A percentile compares a stretch with the other conserved stretches of the same genome.
Conservation (phyloP, 1,139 yeast species). For the Schwanniomyces etchellsii region DNA sequence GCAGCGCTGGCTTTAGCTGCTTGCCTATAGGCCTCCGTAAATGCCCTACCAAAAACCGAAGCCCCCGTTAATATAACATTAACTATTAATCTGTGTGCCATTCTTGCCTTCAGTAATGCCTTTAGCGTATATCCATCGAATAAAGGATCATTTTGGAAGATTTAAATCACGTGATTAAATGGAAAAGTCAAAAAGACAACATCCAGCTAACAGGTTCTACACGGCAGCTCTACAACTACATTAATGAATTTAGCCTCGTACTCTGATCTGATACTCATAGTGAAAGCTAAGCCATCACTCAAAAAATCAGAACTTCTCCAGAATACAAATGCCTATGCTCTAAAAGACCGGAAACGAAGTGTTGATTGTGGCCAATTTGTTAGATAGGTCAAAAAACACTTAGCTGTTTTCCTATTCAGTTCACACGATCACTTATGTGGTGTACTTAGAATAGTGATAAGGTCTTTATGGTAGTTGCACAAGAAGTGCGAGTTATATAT, state of each 20-base stretch:
- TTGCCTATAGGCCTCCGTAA: constrained; percentile 94
- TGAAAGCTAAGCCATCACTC: constrained; percentile 3
- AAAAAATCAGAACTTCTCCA: constrained; percentile 18
- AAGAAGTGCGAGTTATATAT: constrained; percentile 39
- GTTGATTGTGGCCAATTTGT: constrained; percentile 60
- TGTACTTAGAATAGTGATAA: constrained; percentile 28
- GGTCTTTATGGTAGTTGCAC: constrained; percentile 50
- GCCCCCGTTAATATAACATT: constrained; percentile 94
- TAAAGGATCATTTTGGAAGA: no score
- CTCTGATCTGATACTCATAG: constrained; percentile 31
- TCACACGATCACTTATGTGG: constrained; percentile 33
- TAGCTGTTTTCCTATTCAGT: constrained; percentile 41
- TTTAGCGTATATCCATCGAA: not conserved
- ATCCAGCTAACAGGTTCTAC: no score
- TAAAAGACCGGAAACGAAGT: constrained; percentile 78
- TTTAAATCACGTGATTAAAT: no score
- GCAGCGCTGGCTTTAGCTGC: constrained; percentile 84
- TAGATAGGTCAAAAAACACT: constrained; percentile 54
- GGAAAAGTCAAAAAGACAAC: no score
- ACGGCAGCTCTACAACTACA: no score
- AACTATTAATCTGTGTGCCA: constrained; percentile 89
- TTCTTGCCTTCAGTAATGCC: constrained; percentile 9
- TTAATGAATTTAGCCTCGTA: constrained; percentile 42
- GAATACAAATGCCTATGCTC: constrained; percentile 36
- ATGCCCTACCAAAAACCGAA: constrained; percentile 91